phyloP scores from a whole-genome alignment of 768 basidiomycete genomes.

The Tubosaeta sp. region DNA sequence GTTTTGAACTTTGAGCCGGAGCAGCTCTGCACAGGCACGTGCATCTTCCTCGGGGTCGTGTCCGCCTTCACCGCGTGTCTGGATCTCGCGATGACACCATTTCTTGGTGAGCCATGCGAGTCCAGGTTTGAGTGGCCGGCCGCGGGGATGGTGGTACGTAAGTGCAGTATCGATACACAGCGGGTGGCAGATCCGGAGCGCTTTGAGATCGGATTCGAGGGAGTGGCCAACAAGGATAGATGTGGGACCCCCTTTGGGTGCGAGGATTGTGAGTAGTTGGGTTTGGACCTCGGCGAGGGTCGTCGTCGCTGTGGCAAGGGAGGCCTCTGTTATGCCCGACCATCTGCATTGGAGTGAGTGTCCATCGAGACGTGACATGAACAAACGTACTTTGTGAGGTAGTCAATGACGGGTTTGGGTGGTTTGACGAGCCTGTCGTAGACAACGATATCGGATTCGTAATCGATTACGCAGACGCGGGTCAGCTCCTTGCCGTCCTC shows the following conservation, averaged over 20 bases:
- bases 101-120: slow-evolving; percentile 96
- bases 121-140: slow-evolving; percentile 89
- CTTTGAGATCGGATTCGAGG: slow-evolving; percentile 89
- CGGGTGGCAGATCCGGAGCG: slow-evolving; percentile 82
- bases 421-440: slow-evolving; percentile 93
- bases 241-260: slow-evolving; percentile 45
- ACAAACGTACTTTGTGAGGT: slow-evolving; percentile 73
- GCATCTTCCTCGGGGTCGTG: slow-evolving; percentile 97
- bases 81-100: slow-evolving; percentile 89
- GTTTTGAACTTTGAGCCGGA: slow-evolving; percentile 75
- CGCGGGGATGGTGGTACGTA: slow-evolving; percentile 88
- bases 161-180: slow-evolving; percentile 90
- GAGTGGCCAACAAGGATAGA: slow-evolving; percentile 93
- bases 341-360: slow-evolving; percentile 45
- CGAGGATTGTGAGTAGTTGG: slow-evolving; percentile 60
- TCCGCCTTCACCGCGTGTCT: slow-evolving; percentile 76
- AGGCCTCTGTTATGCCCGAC: slow-evolving; percentile 87
- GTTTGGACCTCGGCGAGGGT: slow-evolving; percentile 77
- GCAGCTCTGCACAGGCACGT: slow-evolving; percentile 76
- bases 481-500: slow-evolving; percentile 89
- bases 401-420: slow-evolving; percentile 77
- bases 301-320: slow-evolving; percentile 65
- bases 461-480: slow-evolving; percentile 81
- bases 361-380: not conserved
- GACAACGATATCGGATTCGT: slow-evolving; percentile 60